A percentile compares a stretch with the other conserved stretches of the same genome.
Conservation (phyloP, 2,329 filamentous ascomycete genomes). For the Xylariales sp. region DNA sequence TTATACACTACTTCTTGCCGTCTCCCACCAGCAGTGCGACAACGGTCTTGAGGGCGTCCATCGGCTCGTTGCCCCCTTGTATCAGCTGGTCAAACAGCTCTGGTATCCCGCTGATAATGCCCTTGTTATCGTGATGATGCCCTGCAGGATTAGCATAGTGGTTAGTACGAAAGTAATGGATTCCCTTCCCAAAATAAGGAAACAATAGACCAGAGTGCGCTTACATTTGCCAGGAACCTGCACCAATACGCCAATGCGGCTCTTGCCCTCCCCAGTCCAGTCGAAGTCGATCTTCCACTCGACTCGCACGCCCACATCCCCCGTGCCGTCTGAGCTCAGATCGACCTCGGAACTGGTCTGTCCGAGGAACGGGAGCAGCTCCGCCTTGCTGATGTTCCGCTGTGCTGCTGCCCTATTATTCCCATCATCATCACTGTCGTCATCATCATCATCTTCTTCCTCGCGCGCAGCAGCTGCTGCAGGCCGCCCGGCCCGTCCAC, state of each 20-base stretch:
- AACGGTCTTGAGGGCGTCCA: constrained; percentile 53
- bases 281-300: constrained; percentile 64
- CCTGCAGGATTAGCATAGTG: constrained; percentile 35
- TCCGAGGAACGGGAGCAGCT: constrained; percentile 51
- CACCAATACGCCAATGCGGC: constrained; percentile 47
- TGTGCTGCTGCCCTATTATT: constrained; percentile 13
- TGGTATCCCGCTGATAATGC: constrained; percentile 53
- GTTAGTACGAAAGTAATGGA: neutral
- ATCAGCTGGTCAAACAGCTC: constrained; percentile 57
- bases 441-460: constrained; percentile 8
- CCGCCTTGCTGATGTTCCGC: constrained; percentile 27
- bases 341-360: constrained; percentile 43
- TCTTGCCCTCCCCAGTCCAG: constrained; percentile 69
- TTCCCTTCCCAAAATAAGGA: constrained; percentile 9
- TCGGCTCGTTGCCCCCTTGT: constrained; percentile 47
- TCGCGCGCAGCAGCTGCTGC: constrained; percentile 10
- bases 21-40: constrained; percentile 55
- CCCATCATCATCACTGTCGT: constrained; percentile 17
- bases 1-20: too few relatives aligned
- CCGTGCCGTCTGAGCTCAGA: constrained; percentile 22
- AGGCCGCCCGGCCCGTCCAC: constrained; percentile 17
- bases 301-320: constrained; percentile 39
- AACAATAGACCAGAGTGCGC: constrained; percentile 27
- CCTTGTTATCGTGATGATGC: constrained; percentile 53
- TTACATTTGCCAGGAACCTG: constrained; percentile 60